Evolutionary conservation across 73 alveolate genomes (phyloP).

Genomic region (Paramecium octaurelia): DNA sequence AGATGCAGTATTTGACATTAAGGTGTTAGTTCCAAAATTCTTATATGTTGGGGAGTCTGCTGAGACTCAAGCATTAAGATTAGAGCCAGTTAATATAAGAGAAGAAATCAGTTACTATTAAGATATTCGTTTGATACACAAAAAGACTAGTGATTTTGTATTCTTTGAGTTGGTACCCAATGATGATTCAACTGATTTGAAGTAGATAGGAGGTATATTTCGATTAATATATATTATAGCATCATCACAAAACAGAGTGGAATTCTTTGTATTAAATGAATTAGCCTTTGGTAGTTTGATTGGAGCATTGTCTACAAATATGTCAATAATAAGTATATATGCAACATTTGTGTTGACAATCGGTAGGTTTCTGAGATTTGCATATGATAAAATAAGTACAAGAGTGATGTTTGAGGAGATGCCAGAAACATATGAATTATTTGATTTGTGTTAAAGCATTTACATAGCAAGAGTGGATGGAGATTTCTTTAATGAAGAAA

Average conservation of each 20-base stretch:
- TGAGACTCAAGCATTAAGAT: slow-evolving; percentile 14
- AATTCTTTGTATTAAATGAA: slow-evolving; percentile 50
- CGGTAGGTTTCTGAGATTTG: slow-evolving; percentile 69
- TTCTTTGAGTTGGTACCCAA: slow-evolving; percentile 40
- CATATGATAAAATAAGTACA: slow-evolving; percentile 65
- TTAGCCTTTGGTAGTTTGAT: slow-evolving; percentile 38
- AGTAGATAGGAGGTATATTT: slow-evolving; percentile 16
- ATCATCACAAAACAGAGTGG: slow-evolving; percentile 29
- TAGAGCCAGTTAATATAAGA: slow-evolving; percentile 39
- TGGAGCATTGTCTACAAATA: slow-evolving; percentile 45
- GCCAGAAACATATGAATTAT: slow-evolving; percentile 67
- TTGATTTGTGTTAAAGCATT: slow-evolving; percentile 72
- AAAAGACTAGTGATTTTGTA: slow-evolving; percentile 28
- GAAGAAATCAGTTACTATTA: neutral
- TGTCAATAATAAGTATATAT: slow-evolving; percentile 72
- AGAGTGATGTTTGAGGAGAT: slow-evolving; percentile 74
- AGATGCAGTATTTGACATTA: slow-evolving; percentile 40
- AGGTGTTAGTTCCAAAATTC: slow-evolving; percentile 10
- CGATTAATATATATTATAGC: slow-evolving; percentile 1
- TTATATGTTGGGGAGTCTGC: slow-evolving; percentile 45
- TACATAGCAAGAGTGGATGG: slow-evolving; percentile 71
- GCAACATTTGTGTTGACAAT: slow-evolving; percentile 70
- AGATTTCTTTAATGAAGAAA: slow-evolving; percentile 66
- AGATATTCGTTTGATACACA: slow-evolving; percentile 7
- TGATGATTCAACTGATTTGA: slow-evolving; percentile 28